A percentile compares a stretch with the other conserved stretches of the same genome.
Conservation (phyloP, 441 rosid species). For the Euphorbia schlechtendalii region DNA sequence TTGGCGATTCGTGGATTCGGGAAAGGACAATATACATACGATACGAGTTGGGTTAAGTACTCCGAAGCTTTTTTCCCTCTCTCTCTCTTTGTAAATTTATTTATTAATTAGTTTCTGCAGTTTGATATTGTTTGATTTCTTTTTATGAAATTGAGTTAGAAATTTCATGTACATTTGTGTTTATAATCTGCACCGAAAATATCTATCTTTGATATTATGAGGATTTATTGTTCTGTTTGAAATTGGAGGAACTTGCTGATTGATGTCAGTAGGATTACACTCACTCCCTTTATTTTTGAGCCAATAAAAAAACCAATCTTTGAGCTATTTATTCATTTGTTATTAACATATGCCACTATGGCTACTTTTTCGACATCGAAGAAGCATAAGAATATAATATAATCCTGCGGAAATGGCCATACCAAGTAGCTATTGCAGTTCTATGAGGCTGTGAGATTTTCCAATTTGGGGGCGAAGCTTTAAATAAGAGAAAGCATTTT, state of each 20-base stretch:
- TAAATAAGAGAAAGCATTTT: no score
- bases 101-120: constrained; percentile 26
- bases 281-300: background rate
- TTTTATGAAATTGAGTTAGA: constrained; percentile 21
- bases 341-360: no score
- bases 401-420: no score
- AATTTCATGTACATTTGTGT: constrained; percentile 19
- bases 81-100: constrained; percentile 26
- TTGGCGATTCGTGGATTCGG: constrained; percentile 23
- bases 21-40: constrained; percentile 13
- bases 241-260: constrained; percentile 8
- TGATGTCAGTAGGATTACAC: background rate
- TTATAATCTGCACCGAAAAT: constrained; percentile 14
- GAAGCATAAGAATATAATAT: no score
- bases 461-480: no score
- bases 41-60: no score
- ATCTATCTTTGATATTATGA: constrained; percentile 16
- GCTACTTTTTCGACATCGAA: no score
- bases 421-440: no score
- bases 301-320: background rate
- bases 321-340: background rate
- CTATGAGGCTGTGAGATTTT: no score
- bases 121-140: constrained; percentile 40
- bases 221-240: constrained; percentile 22
- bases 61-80: background rate